Percentiles rank a stretch among this genome's conserved stretches.
These are phyloP conservation scores for Berberis thunbergii DNA, from an alignment of 164 flowering plant species.

Conservation along the genomic window DNA sequence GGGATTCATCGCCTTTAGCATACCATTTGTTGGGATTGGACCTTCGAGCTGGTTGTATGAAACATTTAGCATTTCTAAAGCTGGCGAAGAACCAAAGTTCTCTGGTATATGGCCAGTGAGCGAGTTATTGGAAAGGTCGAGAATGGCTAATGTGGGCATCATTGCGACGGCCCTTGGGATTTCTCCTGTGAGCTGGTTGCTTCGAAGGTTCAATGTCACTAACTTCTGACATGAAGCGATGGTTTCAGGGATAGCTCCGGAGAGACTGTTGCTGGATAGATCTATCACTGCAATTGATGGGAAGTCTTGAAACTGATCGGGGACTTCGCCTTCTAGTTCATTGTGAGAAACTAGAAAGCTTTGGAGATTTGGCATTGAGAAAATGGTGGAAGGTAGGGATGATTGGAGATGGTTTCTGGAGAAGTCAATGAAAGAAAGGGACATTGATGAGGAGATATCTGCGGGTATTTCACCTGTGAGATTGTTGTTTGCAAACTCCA, in stretches of 20 bases:
- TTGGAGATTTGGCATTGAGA: conserved; percentile 68
- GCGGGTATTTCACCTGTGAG: conserved; percentile 67
- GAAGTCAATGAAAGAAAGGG: conserved; percentile 79
- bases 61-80: conserved; percentile 68
- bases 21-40: conserved; percentile 65
- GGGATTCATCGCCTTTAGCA: conserved; percentile 70
- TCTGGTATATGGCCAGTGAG: conserved; percentile 73
- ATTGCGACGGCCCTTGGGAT: conserved; percentile 56
- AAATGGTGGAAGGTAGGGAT: conserved; percentile 72
- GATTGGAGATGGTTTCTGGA: conserved; percentile 62
- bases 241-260: conserved; percentile 69
- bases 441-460: conserved; percentile 53
- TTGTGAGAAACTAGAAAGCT: conserved; percentile 60
- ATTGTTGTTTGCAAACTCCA: conserved; percentile 73
- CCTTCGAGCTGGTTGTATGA: conserved; percentile 76
- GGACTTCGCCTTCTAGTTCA: conserved; percentile 58
- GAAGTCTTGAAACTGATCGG: conserved; percentile 78
- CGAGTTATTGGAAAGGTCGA: conserved; percentile 82
- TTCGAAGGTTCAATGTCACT: conserved; percentile 59
- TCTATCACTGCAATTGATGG: conserved; percentile 73
- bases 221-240: conserved; percentile 70
- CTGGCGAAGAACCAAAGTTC: conserved; percentile 69
- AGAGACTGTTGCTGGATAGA: conserved; percentile 65
- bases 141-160: conserved; percentile 71
- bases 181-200: conserved; percentile 57